These are phyloP conservation scores for Plasmopara viticola DNA, from an alignment of 352 stramenopile species.

Conservation along the genomic window DNA sequence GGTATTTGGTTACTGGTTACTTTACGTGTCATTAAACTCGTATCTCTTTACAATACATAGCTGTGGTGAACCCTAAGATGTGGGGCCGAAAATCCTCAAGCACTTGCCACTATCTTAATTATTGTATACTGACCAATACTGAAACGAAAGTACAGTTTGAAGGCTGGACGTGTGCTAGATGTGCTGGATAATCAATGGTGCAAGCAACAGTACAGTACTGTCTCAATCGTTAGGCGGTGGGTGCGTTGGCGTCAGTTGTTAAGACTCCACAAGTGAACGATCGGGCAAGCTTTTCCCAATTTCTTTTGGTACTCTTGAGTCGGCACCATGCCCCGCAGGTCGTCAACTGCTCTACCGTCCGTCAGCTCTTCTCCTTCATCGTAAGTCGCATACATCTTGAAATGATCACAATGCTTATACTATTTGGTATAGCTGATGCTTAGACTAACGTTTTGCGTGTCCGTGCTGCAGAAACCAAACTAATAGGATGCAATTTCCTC, in stretches of 20 bases:
- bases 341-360: conserved; percentile 16
- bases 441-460: conserved; percentile 1
- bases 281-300: neutral
- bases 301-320: conserved; percentile 18
- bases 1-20: too few species aligned
- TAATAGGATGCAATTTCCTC: conserved; percentile 31
- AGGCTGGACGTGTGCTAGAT: too few species aligned
- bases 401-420: conserved; percentile 10
- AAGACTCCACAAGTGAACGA: neutral
- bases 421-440: conserved; percentile 2
- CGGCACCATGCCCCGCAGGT: conserved; percentile 25
- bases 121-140: too few species aligned
- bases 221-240: neutral
- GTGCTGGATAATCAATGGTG: too few species aligned
- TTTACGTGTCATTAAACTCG: too few species aligned
- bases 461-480: conserved; percentile 15
- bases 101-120: too few species aligned
- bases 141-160: too few species aligned
- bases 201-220: neutral
- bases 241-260: too few species aligned
- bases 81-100: too few species aligned
- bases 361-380: conserved; percentile 17
- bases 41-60: too few species aligned
- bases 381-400: conserved; percentile 21
- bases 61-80: too few species aligned